phyloP scores from a whole-genome alignment of 805 yeast species.

The Ogataea pilisensis region DNA sequence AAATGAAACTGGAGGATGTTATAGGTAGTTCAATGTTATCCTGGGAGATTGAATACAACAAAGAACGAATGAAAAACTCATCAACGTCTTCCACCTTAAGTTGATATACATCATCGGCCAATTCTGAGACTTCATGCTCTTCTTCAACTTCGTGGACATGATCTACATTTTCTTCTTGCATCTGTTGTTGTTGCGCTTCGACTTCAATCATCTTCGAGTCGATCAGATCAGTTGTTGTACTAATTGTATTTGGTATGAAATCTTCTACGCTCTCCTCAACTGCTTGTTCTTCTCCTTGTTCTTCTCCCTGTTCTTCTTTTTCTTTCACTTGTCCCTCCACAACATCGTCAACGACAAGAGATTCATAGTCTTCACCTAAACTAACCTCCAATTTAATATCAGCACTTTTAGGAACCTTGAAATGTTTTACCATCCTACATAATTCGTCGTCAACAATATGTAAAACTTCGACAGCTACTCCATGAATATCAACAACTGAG shows the following conservation, averaged over 20 bases:
- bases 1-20: constrained; percentile 69
- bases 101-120: constrained; percentile 35
- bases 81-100: constrained; percentile 67
- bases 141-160: too few relatives aligned
- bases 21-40: constrained; percentile 61
- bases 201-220: too few relatives aligned
- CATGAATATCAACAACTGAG: constrained; percentile 58
- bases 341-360: not conserved
- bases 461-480: constrained; percentile 73
- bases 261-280: constrained; percentile 5
- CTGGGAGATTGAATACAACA: constrained; percentile 62
- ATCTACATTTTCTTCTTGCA: too few relatives aligned
- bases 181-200: too few relatives aligned
- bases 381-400: constrained; percentile 16
- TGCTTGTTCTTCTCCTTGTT: constrained; percentile 9
- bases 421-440: constrained; percentile 45
- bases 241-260: too few relatives aligned
- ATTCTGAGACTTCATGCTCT: constrained; percentile 17
- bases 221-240: too few relatives aligned
- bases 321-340: constrained; percentile 4
- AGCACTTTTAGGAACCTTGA: constrained; percentile 39
- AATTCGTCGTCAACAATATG: constrained; percentile 69
- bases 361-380: not conserved
- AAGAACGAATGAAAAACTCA: constrained; percentile 64
- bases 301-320: constrained; percentile 19